A percentile compares a stretch with the other conserved stretches of the same genome.
Conservation (phyloP, 805 yeast species). For the Millerozyma acaciae region DNA sequence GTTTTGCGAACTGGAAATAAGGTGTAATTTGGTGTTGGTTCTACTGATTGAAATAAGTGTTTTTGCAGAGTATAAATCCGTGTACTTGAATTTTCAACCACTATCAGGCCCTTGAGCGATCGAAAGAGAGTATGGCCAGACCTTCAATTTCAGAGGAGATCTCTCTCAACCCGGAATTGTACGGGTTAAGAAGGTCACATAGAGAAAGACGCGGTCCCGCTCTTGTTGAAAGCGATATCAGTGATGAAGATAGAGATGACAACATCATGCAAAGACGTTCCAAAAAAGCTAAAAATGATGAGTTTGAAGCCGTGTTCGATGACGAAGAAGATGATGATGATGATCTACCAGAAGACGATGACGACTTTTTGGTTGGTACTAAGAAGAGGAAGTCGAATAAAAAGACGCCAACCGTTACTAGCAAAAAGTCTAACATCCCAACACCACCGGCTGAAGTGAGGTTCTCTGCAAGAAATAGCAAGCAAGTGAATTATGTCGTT, state of each 20-base stretch:
- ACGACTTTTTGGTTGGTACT: constrained; percentile 13
- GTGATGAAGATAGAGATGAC: constrained; percentile 33
- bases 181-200: constrained; percentile 75
- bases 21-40: no score
- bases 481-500: constrained; percentile 69
- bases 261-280: constrained; percentile 19
- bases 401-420: constrained; percentile 35
- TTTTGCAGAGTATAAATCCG: no score
- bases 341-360: constrained; percentile 18
- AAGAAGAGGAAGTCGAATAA: constrained; percentile 15
- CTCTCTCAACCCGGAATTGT: constrained; percentile 71
- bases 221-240: constrained; percentile 32
- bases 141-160: constrained; percentile 48
- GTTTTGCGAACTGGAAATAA: no score
- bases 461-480: constrained; percentile 69
- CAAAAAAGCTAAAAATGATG: constrained; percentile 19
- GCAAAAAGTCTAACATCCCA: constrained; percentile 9
- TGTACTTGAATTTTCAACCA: no score
- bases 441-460: constrained; percentile 47
- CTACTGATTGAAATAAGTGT: no score
- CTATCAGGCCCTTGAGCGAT: no score
- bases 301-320: constrained; percentile 12
- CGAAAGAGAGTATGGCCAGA: constrained; percentile 28
- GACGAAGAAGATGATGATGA: constrained; percentile 10
- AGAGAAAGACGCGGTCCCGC: constrained; percentile 47